phyloP scores from a whole-genome alignment of 2,329 filamentous ascomycete genomes.

The Kalmusia sp. region DNA sequence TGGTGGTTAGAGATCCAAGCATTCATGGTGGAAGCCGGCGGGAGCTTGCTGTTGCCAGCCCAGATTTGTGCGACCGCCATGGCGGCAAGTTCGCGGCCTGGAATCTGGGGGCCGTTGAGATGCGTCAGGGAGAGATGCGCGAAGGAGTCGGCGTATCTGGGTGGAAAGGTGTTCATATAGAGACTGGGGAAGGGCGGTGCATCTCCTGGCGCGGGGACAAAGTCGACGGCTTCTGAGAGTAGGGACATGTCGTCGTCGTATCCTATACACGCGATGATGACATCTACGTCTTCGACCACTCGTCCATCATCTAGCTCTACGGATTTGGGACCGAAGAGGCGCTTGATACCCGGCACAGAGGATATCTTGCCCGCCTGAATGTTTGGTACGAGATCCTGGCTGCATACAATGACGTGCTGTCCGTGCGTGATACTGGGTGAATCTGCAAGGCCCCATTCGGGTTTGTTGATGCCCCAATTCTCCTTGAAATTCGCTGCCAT shows the following conservation, averaged over 20 bases:
- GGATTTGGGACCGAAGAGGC: conserved; percentile 10
- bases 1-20: conserved; percentile 19
- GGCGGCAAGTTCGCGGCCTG: conserved; percentile 48
- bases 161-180: conserved; percentile 56
- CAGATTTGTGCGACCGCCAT: conserved; percentile 58
- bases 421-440: conserved; percentile 15
- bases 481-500: conserved; percentile 31
- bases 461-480: conserved; percentile 2
- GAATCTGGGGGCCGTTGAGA: conserved; percentile 37
- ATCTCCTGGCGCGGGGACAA: conserved; percentile 23
- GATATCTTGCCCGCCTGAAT: conserved; percentile 23
- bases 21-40: conserved; percentile 43
- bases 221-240: conserved; percentile 29
- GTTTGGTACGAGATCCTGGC: conserved; percentile 15
- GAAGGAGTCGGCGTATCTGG: conserved; percentile 52
- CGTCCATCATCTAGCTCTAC: conserved; percentile 42
- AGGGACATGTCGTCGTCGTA: conserved; percentile 39
- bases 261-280: conserved; percentile 46
- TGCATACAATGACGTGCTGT: conserved; percentile 28
- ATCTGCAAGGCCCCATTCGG: conserved; percentile 31
- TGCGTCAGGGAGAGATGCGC: conserved; percentile 51
- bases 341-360: conserved; percentile 24
- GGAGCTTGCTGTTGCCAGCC: conserved; percentile 49
- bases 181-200: conserved; percentile 45
- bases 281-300: conserved; percentile 35